Evolutionary conservation across 1,284 basidiomycete species (phyloP), one percentile per base, ranked within the genome.

Genomic region (Cutaneotrichosporon mucoides): DNA sequence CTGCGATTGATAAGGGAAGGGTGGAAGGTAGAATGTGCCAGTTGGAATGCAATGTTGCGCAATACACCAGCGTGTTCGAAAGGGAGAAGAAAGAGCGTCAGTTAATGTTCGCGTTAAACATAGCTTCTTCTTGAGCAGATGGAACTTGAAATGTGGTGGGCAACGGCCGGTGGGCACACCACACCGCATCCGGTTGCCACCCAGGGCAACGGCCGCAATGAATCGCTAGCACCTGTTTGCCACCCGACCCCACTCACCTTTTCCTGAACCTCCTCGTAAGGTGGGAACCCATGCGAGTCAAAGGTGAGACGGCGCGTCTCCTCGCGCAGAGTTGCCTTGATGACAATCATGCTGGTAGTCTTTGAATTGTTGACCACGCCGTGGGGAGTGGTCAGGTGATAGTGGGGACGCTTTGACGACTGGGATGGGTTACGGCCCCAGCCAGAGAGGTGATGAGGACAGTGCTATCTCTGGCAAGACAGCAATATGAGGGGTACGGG

Each of bases 241-340:
- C 56, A 57, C 52, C 49, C 45, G 34, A 11, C 12, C 15, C 35
- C 9, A 66, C 74, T 66, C 62, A 78, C 74, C 69, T 75, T 76
- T 38, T 62, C 59, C 62, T 77, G 75, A 13, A 79, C 63, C 15
- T 76, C 70, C 0, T 57, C 57, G 56, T 76, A 77, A 2, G 66
- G 60, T 0, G 77, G 77, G 62, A 79, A 76, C 34, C 62, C 69
- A 8, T 61, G 53, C 15, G 67, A 62, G 15, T 75, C 70, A 52
- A 78, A 76, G 13, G 66, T 62, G 57, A 79, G 62, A 47, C 71
- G 73, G 46, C 76, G 62, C n/a, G 76, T 79, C 66, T 76, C 73
- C 55, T 77, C 76, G 59, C 71, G 73, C 56, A 75, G 68, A 5
- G 76, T 76, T 1, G 76, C 77, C 61, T 76, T 76, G 67, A 77